Evolutionary conservation across 441 rosid species (phyloP), one percentile per base, ranked within the genome.

Genomic region (Gossypium trilobum): DNA sequence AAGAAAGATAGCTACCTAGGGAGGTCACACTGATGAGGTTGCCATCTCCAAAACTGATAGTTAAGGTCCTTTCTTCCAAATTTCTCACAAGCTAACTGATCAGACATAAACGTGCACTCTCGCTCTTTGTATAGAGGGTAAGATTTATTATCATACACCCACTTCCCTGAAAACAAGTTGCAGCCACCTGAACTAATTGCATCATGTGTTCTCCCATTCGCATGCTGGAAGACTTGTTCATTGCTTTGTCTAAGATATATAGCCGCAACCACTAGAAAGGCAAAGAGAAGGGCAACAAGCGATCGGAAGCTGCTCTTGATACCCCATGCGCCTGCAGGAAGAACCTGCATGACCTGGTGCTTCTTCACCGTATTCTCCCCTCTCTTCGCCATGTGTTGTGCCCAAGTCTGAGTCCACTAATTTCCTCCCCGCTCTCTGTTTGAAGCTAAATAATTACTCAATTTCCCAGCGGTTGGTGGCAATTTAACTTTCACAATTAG

Each of bases 231-330:
- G 7, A 74, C 70, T 67, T 72, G 68, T n/a, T 76, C 79, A 31
- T 73, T 66, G 58, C 77, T 81, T 25, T 74, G 84, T 44, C 82
- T 79, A 0, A 86, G 73, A 77, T 81, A 89, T 54, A 85, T 39
- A 22, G 79, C 60, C 19, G 83, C 78, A 6, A 89, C 23, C 73
- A 91, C 71, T 0, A 87, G 77, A 74, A 79, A 57, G 67, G 89
- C 78, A 33, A 89, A 63, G 42, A 93, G 91, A 23, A 93, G 82
- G 66, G 87, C 92, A 60, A 89, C 71, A 6, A 91, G 79, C 72
- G 88, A 85, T 56, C 88, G 88, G 77, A 93, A 87, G 76, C 84
- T 83, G 75, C 82, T 77, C 58, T 88, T 85, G 55, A 88, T 73
- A 1, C 85, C 87, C 79, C 84, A 33, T 1, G 42, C 58, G 44